Evolutionary conservation across 1,284 basidiomycete species (phyloP).

Genomic region (Ganoderma sp.): DNA sequence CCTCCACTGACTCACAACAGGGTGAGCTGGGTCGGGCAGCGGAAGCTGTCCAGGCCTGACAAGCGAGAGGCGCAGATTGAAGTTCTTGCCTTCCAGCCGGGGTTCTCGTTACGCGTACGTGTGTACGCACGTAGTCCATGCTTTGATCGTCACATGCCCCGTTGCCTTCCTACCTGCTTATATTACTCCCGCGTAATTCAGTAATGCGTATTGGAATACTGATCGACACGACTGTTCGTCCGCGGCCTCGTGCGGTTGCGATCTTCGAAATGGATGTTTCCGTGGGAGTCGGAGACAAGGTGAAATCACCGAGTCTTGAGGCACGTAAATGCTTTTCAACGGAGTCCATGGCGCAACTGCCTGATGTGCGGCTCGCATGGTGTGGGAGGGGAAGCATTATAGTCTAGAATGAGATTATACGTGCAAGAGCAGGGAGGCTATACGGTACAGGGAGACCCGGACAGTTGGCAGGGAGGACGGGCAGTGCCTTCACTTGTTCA

Average conservation of each 20-base stretch:
- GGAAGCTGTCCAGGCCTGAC: constrained; percentile 29
- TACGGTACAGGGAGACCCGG: constrained; percentile 24
- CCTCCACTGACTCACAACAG: constrained; percentile 16
- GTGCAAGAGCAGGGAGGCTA: constrained; percentile 24
- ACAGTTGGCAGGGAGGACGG: not conserved
- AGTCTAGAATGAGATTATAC: constrained; percentile 20
- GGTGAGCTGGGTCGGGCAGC: constrained; percentile 28
- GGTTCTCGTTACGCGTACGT: not conserved
- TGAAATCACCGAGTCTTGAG: constrained; percentile 7
- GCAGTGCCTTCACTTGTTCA: constrained; percentile 22
- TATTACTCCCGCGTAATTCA: constrained; percentile 9
- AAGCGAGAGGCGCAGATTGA: not conserved
- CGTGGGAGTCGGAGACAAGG: constrained; percentile 17
- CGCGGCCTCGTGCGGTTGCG: not conserved
- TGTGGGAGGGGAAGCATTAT: constrained; percentile 17
- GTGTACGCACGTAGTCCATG: constrained; percentile 1
- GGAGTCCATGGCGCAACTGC: constrained; percentile 13
- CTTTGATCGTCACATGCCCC: not conserved
- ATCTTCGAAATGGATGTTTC: constrained; percentile 5
- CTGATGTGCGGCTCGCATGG: not conserved
- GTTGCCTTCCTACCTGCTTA: constrained; percentile 13
- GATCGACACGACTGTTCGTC: not conserved
- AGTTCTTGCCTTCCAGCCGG: not conserved
- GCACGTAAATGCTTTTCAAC: not conserved
- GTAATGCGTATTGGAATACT: constrained; percentile 2